A percentile compares a stretch with the other conserved stretches of the same genome.
Conservation (phyloP, 257 asterid genomes). For the Plantago ovata region DNA sequence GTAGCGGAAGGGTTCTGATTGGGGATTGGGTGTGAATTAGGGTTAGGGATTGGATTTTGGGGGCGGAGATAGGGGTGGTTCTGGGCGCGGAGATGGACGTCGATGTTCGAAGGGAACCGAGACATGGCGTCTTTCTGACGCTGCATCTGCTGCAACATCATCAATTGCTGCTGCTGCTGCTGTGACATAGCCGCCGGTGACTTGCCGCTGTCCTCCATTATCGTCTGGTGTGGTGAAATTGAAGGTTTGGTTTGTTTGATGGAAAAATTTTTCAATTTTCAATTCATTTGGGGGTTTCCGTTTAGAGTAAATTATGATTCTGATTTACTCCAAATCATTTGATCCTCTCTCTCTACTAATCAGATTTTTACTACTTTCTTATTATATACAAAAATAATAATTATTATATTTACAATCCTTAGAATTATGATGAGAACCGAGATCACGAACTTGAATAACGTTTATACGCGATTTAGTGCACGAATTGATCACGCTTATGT, state of each 20-base stretch:
- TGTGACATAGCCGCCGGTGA: constrained; percentile 22
- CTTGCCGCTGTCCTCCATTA: constrained; percentile 32
- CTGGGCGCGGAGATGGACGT: constrained; percentile 88
- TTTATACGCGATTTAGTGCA: too few relatives aligned
- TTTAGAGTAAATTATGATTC: too few relatives aligned
- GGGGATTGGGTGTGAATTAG: constrained; percentile 27
- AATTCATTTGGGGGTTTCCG: too few relatives aligned
- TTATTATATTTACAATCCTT: too few relatives aligned
- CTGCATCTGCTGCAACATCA: constrained; percentile 44
- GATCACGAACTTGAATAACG: too few relatives aligned
- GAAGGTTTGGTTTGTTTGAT: background rate
- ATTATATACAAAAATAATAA: too few relatives aligned
- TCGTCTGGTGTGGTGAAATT: background rate
- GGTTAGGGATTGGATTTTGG: constrained; percentile 32
- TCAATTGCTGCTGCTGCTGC: constrained; percentile 22
- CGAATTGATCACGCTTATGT: too few relatives aligned
- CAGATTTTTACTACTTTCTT: too few relatives aligned
- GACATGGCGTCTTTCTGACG: constrained; percentile 81
- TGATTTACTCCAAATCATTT: too few relatives aligned
- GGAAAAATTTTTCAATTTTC: background rate
- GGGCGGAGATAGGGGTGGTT: constrained; percentile 39
- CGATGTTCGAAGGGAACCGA: constrained; percentile 94
- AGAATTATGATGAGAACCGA: too few relatives aligned
- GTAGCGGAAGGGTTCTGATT: background rate
- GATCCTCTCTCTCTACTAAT: too few relatives aligned